Base-by-base conservation (phyloP, 202 grass and related monocot genomes). In the Musa balbisiana region DNA sequence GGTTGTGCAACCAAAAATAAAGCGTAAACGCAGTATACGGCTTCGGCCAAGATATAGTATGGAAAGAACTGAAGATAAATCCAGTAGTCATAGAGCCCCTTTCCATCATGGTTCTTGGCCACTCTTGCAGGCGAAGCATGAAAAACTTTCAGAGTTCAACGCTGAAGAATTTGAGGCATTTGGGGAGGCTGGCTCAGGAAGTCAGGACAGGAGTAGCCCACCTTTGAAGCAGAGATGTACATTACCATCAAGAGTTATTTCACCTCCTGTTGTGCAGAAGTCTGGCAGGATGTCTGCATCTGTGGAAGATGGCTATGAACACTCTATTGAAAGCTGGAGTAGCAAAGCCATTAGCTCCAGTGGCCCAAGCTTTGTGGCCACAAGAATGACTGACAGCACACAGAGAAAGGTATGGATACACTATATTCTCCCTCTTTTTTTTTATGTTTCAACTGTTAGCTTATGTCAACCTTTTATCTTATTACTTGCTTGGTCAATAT, bases 301-400 rank as follows among this genome's bases (percentile, higher is more conserved):
- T 67, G 82, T 59, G 10, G 88, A 87, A 51, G 92, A 76, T 67
- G 82, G 82, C 69, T 74, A 76, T 83, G 88, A 88, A 11, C 76
- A 76, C 55, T 82, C 87, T 50, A 90, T 85, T 81, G 89, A 84
- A 75, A 84, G 69, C 82, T 84, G 92, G 87, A 92, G 72, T 64
- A 79, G 71, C 76, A 97, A 96, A 78, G 73, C 55, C 23, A 54
- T 71, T 25, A 85, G 82, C 8, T 79, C 84, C 71, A 49, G 78
- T 51, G 68, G 62, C 43, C 67, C 87, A 29, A 83, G 84, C 64
- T 90, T 72, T 1, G 53, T 79, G 15, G 77, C 75, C 52, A 53
- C 75, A 84, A 97, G 88, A 80, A 97, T 97, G 93, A 88, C 93
- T 49, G 93, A 97, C 75, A 91, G 89, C 75, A 92, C 78, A 76